Evolutionary conservation across 2,329 filamentous ascomycete species (phyloP).

Genomic region (Xylariaceae sp.): DNA sequence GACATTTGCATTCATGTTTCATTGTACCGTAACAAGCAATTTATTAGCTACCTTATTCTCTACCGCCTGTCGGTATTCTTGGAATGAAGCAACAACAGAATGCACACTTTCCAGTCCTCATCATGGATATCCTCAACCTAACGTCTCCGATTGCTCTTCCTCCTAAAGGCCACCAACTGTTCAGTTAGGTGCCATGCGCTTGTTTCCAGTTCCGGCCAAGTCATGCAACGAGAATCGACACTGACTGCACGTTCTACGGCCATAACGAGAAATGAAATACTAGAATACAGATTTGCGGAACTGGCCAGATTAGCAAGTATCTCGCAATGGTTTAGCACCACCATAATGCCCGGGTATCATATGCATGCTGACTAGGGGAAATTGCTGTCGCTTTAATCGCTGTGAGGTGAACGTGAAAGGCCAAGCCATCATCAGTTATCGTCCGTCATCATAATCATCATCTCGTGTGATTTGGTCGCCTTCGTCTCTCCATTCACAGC

Average conservation of each 20-base stretch:
- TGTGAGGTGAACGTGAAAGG: slow-evolving; percentile 17
- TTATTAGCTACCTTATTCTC: slow-evolving; percentile 14
- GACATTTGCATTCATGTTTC: too few relatives aligned
- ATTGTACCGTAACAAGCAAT: slow-evolving; percentile 3
- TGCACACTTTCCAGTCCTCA: neutral
- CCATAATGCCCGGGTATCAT: slow-evolving; percentile 7
- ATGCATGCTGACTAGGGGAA: slow-evolving; percentile 20
- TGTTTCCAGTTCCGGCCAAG: slow-evolving; percentile 8
- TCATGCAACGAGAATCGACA: slow-evolving; percentile 10
- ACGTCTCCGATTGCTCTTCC: neutral
- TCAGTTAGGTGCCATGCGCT: slow-evolving; percentile 12
- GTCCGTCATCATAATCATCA: neutral
- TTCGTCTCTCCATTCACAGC: neutral
- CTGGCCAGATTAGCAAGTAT: slow-evolving; percentile 15
- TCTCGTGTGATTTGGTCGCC: neutral
- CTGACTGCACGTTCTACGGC: neutral
- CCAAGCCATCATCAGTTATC: slow-evolving; percentile 2
- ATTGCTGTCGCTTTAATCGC: slow-evolving; percentile 17
- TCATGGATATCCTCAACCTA: neutral
- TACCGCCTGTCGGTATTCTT: slow-evolving; percentile 3
- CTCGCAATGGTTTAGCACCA: slow-evolving; percentile 10
- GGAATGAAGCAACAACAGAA: neutral
- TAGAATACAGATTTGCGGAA: slow-evolving; percentile 9
- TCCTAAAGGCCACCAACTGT: slow-evolving; percentile 8
- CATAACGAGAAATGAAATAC: slow-evolving; percentile 4